phyloP scores from a whole-genome alignment of 2,329 filamentous ascomycete genomes.

The Aspergillus hortae region DNA sequence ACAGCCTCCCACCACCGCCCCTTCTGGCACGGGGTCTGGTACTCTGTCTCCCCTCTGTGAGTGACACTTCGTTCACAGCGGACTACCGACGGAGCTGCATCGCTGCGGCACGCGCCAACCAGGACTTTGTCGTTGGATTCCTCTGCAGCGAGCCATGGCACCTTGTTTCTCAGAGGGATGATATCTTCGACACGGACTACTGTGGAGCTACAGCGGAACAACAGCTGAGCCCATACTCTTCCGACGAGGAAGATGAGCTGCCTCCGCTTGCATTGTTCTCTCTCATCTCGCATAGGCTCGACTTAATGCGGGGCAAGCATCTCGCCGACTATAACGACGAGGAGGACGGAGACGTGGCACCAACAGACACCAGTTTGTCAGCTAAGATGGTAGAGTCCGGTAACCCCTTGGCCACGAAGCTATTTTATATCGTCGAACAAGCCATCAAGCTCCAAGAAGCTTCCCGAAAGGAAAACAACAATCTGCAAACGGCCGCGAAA shows the following conservation, averaged over 20 bases:
- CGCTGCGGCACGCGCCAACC: conserved; percentile 37
- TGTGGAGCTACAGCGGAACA: conserved; percentile 14
- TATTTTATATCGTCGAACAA: conserved; percentile 12
- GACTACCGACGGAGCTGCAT: conserved; percentile 34
- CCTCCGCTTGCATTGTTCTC: conserved; percentile 17
- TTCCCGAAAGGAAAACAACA: not conserved
- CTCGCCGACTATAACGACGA: conserved; percentile 4
- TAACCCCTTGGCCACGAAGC: conserved; percentile 9
- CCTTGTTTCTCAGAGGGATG: conserved; percentile 24
- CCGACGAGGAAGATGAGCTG: conserved; percentile 12
- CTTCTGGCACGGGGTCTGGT: conserved; percentile 34
- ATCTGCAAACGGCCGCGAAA: not conserved
- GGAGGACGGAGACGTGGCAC: conserved; percentile 1
- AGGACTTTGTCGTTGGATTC: conserved; percentile 40
- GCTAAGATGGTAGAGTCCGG: not conserved
- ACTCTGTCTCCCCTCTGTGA: conserved; percentile 32
- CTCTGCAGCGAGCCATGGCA: conserved; percentile 35
- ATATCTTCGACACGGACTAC: conserved; percentile 24
- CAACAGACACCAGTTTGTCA: not conserved
- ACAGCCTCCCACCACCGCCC: conserved; percentile 30
- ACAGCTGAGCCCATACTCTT: conserved; percentile 14
- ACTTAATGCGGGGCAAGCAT: conserved; percentile 10
- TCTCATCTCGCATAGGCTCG: conserved; percentile 11
- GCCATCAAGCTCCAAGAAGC: conserved; percentile 10
- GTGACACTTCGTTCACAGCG: conserved; percentile 28